Evolutionary conservation across 495 filamentous ascomycete genomes (phyloP).

Genomic region (Hypoxylon cercidicola): DNA sequence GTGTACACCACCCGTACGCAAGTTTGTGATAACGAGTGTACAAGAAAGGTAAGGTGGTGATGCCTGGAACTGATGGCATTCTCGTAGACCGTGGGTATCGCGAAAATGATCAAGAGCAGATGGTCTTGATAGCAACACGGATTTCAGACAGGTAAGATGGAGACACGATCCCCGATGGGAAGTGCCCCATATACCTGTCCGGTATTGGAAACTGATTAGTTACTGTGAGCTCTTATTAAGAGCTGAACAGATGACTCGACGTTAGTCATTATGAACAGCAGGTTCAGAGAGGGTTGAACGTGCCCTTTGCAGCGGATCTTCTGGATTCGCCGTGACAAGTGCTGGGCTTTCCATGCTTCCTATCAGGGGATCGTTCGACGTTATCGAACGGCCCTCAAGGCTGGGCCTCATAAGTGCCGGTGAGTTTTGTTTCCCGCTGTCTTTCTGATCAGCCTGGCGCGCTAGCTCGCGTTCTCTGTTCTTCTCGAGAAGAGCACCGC

Average conservation of each 20-base stretch:
- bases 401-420: slow-evolving; percentile 44
- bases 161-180: slow-evolving; percentile 16
- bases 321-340: slow-evolving; percentile 67
- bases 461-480: slow-evolving; percentile 61
- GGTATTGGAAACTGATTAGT: slow-evolving; percentile 46
- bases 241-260: slow-evolving; percentile 47
- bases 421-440: slow-evolving; percentile 32
- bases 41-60: slow-evolving; percentile 39
- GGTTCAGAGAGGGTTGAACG: slow-evolving; percentile 61
- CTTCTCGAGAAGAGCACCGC: slow-evolving; percentile 84
- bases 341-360: slow-evolving; percentile 69
- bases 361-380: slow-evolving; percentile 66
- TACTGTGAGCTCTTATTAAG: slow-evolving; percentile 62
- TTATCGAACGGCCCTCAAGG: slow-evolving; percentile 65
- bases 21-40: slow-evolving; percentile 40
- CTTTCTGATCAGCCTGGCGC: slow-evolving; percentile 48
- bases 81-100: slow-evolving; percentile 40
- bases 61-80: slow-evolving; percentile 40
- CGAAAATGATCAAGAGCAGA: slow-evolving; percentile 31
- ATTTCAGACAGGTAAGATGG: slow-evolving; percentile 8
- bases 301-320: slow-evolving; percentile 79
- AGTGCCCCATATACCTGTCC: slow-evolving; percentile 18
- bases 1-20: slow-evolving; percentile 35
- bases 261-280: slow-evolving; percentile 46
- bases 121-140: slow-evolving; percentile 36